Evolutionary conservation across 441 rosid species (phyloP).

Genomic region (Populus hybrid): DNA sequence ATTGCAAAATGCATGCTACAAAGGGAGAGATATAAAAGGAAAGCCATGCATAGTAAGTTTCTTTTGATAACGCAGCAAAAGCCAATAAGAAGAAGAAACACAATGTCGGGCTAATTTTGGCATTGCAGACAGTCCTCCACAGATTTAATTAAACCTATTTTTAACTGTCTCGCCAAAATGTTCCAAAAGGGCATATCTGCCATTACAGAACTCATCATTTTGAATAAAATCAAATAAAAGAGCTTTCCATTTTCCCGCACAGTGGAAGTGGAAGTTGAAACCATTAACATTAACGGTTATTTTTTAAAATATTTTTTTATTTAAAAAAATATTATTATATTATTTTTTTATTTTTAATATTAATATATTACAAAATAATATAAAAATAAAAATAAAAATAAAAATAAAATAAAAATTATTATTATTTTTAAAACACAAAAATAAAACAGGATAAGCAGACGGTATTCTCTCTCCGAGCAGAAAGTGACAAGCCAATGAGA

Average conservation of each 20-base stretch:
- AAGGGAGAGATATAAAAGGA: no score
- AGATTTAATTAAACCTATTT: background rate
- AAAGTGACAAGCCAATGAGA: conserved; percentile 49
- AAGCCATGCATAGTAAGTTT: background rate
- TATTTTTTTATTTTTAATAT: no score
- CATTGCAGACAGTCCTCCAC: background rate
- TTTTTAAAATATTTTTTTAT: no score
- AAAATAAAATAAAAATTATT: no score
- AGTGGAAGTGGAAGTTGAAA: conserved; percentile 15
- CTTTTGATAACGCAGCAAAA: background rate
- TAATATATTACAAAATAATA: no score
- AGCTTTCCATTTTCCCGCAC: conserved; percentile 27
- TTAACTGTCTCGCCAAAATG: background rate
- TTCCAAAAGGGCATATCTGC: conserved; percentile 18
- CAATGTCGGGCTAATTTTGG: background rate
- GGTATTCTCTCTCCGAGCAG: conserved; percentile 6
- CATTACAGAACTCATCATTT: background rate
- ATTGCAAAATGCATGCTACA: background rate
- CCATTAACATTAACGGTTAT: no score
- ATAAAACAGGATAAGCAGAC: no score
- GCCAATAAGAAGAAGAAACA: background rate
- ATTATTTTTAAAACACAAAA: no score
- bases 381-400: no score
- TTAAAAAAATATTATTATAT: no score
- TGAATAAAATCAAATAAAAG: background rate